Conservation (phyloP, 2,329 filamentous ascomycete species). For the Sclerotinia glacialis region DNA sequence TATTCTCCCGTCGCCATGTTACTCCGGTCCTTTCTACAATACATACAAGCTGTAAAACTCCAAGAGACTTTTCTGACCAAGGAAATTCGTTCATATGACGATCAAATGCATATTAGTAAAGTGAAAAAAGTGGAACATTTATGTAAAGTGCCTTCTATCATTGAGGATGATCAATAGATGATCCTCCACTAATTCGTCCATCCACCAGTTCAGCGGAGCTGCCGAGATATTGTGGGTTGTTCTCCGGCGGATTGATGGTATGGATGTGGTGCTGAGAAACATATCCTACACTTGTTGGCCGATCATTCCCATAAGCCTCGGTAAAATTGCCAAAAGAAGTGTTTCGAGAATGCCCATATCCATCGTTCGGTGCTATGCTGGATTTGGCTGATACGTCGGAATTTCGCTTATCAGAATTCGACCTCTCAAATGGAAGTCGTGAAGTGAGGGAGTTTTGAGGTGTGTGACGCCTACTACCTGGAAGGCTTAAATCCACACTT, state of each 20-base stretch:
- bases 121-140: constrained; percentile 17
- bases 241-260: constrained; percentile 50
- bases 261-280: constrained; percentile 58
- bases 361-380: constrained; percentile 49
- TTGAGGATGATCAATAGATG: constrained; percentile 30
- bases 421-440: constrained; percentile 56
- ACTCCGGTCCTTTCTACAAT: constrained; percentile 23
- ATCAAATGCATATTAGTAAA: constrained; percentile 17
- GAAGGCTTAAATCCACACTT: constrained; percentile 26
- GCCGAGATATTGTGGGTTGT: constrained; percentile 48
- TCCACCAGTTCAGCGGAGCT: constrained; percentile 58
- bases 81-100: constrained; percentile 22
- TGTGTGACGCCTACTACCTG: constrained; percentile 26
- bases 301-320: constrained; percentile 44
- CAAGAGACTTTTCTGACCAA: constrained; percentile 23
- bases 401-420: constrained; percentile 51
- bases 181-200: constrained; percentile 33
- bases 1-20: constrained; percentile 14
- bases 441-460: constrained; percentile 34
- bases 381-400: constrained; percentile 52
- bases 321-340: constrained; percentile 35
- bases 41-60: constrained; percentile 19
- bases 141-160: background rate
- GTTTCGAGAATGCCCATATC: constrained; percentile 42
- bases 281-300: constrained; percentile 54